phyloP scores from a whole-genome alignment of 2,329 filamentous ascomycete species.

The Fusarium bulbicola region DNA sequence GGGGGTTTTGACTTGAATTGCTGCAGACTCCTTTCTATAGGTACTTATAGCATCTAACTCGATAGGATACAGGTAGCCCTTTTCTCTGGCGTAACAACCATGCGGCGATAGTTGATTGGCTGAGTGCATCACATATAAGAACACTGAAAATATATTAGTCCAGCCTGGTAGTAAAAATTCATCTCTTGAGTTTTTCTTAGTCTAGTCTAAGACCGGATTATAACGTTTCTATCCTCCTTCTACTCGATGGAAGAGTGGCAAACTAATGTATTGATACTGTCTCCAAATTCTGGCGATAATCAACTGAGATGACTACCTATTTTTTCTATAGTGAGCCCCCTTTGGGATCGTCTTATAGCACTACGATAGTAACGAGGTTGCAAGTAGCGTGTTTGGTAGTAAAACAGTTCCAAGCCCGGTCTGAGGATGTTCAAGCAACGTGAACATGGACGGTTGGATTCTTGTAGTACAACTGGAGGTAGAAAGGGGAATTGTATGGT shows the following conservation, averaged over 20 bases:
- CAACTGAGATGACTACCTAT: neutral
- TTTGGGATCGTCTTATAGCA: too few relatives aligned
- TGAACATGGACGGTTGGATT: neutral
- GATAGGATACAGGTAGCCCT: neutral
- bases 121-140: too few relatives aligned
- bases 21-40: neutral
- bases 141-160: neutral
- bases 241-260: neutral
- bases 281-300: neutral
- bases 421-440: neutral
- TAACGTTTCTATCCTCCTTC: neutral
- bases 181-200: too few relatives aligned
- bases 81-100: neutral
- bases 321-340: neutral
- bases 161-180: too few relatives aligned
- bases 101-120: neutral
- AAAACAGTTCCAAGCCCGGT: neutral
- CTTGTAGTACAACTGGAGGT: neutral
- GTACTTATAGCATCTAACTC: neutral
- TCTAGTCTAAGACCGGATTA: neutral
- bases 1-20: neutral
- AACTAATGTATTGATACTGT: neutral
- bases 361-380: neutral
- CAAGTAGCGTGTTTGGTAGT: neutral
- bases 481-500: too few relatives aligned